A percentile compares a stretch with the other conserved stretches of the same genome.
Conservation (phyloP, 495 filamentous ascomycete species). For the Penicillium ucsense region DNA sequence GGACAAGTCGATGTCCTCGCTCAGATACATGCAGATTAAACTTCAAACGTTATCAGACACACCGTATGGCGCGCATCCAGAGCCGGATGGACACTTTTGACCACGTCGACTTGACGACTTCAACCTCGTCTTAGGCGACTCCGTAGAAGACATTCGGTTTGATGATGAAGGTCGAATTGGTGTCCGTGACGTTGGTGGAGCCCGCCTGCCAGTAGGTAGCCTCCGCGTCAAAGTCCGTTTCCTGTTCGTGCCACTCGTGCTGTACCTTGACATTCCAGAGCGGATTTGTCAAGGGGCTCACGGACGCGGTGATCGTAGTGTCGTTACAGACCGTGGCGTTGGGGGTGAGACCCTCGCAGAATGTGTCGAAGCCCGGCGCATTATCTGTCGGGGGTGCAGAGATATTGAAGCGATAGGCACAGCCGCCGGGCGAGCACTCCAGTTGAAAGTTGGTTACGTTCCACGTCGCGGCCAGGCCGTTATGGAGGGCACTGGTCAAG, state of each 20-base stretch:
- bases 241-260: conserved; percentile 19
- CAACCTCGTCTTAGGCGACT: conserved; percentile 4
- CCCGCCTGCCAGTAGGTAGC: conserved; percentile 13
- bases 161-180: conserved; percentile 6
- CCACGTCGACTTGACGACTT: too few relatives aligned
- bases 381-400: conserved; percentile 13
- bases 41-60: too few relatives aligned
- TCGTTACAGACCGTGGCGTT: conserved; percentile 20
- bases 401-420: conserved; percentile 30
- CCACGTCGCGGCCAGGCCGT: conserved; percentile 13
- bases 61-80: too few relatives aligned
- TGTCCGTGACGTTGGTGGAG: conserved; percentile 6
- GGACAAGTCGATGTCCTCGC: too few relatives aligned
- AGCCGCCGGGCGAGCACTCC: conserved; percentile 27
- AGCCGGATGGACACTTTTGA: too few relatives aligned
- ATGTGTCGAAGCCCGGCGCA: conserved; percentile 33
- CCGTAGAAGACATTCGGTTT: conserved; percentile 10
- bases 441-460: conserved; percentile 22
- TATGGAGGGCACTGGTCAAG: conserved; percentile 14
- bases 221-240: conserved; percentile 10
- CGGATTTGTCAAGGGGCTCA: conserved; percentile 15
- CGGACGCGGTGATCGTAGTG: conserved; percentile 16
- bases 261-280: conserved; percentile 26
- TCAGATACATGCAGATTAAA: too few relatives aligned
- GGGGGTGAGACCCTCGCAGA: conserved; percentile 25